Base-by-base conservation (phyloP, 306 rosid species). In the Fagus sylvatica region DNA sequence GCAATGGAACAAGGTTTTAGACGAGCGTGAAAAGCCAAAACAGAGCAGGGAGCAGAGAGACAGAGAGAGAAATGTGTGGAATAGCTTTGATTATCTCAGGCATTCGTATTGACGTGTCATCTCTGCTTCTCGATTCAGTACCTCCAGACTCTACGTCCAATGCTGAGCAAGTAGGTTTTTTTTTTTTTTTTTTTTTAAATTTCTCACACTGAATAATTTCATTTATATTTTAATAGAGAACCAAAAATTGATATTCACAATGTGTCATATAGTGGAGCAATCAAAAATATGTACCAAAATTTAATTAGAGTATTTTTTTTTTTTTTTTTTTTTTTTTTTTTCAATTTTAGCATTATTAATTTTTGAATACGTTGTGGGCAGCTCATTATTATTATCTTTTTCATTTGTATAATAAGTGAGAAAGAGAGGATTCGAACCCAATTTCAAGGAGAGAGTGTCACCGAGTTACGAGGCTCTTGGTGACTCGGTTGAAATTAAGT, bases 1-100 rank as follows among this genome's bases (percentile, higher is more conserved):
- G 0, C 15, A 2, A 46, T 46, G 51, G 11, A 46, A 9, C 4
- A 43, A 46, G 51, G 51, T 10, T 46, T 46, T 46, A 22, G 28
- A 22, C 28, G 28, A 22, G 28, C 28, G 28, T 22, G 28, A 15
- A 22, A 53, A 22, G 28, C 32, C 28, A n/a, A 62, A 17, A 46
- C 36, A 32, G 53, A 11, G 55, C 28, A 3, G 4, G n/a, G n/a
- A 13, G 72, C 32, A 33, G 59, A 41, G 42, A 6, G 75, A 53
- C n/a, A 34, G 32, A 17, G 42, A 2, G 46, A 74, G 78, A 89
- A 69, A 95, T 92, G 98, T 92, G 98, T 61, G 98, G 98, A 82
- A 89, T 95, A 68, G 96, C 98, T 61, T 71, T 95, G 89, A 83
- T 89, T 5, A 78, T 95, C 41, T 87, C 85, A 0, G 97, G 93